Conservation (phyloP, 2,329 filamentous ascomycete genomes). For the Huntiella moniliformis region DNA sequence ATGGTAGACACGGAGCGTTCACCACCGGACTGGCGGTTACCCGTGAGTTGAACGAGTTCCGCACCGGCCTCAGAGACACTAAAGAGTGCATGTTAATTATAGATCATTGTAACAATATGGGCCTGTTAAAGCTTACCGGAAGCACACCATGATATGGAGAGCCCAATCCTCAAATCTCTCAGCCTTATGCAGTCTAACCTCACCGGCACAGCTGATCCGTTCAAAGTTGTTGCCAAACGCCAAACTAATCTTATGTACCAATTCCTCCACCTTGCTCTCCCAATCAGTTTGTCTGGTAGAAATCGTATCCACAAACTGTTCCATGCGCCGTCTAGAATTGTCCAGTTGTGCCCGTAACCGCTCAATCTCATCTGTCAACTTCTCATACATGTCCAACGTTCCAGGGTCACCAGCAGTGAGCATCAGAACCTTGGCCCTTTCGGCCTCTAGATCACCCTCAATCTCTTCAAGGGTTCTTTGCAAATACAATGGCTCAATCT, state of each 20-base stretch:
- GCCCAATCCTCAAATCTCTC: constrained; percentile 90
- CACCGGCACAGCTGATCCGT: constrained; percentile 82
- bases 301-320: constrained; percentile 38
- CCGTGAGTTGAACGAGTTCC: constrained; percentile 37
- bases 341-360: constrained; percentile 39
- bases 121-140: constrained; percentile 41
- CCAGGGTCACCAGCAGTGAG: constrained; percentile 61
- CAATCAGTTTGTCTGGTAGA: constrained; percentile 48
- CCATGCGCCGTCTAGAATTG: constrained; percentile 34
- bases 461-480: constrained; percentile 43
- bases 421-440: constrained; percentile 57
- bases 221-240: constrained; percentile 88
- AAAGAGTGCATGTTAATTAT: constrained; percentile 1
- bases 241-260: constrained; percentile 67
- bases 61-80: constrained; percentile 12
- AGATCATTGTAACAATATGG: not conserved
- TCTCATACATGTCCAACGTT: constrained; percentile 60
- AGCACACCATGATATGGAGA: constrained; percentile 85
- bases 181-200: constrained; percentile 75
- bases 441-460: constrained; percentile 53
- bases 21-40: constrained; percentile 87
- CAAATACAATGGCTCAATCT: constrained; percentile 25
- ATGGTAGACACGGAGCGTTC: constrained; percentile 94
- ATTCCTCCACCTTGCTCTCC: constrained; percentile 65
- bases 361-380: constrained; percentile 50